Percentiles rank a stretch among this genome's conserved stretches.
phyloP scores from a whole-genome alignment of 1,284 basidiomycete species.

The Cutaneotrichosporon sp. region DNA sequence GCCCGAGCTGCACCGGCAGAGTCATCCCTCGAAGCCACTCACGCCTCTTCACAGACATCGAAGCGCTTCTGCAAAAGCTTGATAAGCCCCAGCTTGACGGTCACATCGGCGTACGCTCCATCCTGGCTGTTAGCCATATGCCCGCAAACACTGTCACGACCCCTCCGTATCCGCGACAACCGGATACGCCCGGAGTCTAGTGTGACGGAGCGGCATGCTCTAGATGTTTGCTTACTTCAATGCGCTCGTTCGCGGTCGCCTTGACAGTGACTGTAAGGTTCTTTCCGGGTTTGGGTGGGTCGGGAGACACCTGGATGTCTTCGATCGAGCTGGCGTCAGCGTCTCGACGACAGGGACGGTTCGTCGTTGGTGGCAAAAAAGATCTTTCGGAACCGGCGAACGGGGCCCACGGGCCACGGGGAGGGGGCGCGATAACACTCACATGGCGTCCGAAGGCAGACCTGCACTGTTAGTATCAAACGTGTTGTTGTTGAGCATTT shows the following conservation, averaged over 20 bases:
- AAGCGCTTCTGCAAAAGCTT: conserved; percentile 75
- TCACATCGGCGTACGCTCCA: conserved; percentile 81
- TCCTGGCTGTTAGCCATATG: conserved; percentile 53
- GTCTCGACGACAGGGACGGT: not conserved
- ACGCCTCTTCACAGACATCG: conserved; percentile 90
- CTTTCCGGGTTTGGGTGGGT: conserved; percentile 50
- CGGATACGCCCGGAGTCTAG: not conserved
- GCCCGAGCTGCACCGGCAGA: too few relatives aligned
- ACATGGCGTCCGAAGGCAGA: conserved; percentile 45
- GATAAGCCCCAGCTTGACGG: conserved; percentile 80
- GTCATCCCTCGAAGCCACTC: conserved; percentile 50
- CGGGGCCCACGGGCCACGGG: not conserved
- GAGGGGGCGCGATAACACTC: conserved; percentile 8
- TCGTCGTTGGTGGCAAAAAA: not conserved
- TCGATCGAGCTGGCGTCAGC: conserved; percentile 51
- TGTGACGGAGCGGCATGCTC: not conserved
- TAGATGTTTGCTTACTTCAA: conserved; percentile 70
- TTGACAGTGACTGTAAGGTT: conserved; percentile 73
- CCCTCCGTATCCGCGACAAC: not conserved
- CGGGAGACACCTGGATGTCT: conserved; percentile 51
- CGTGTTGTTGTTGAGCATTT: too few relatives aligned
- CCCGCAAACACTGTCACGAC: not conserved
- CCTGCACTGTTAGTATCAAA: conserved; percentile 27
- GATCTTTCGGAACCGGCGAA: not conserved
- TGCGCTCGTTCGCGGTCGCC: conserved; percentile 56